Evolutionary conservation across 441 rosid genomes (phyloP), one percentile per base, ranked within the genome.

Genomic region (Bruguiera hainesii): DNA sequence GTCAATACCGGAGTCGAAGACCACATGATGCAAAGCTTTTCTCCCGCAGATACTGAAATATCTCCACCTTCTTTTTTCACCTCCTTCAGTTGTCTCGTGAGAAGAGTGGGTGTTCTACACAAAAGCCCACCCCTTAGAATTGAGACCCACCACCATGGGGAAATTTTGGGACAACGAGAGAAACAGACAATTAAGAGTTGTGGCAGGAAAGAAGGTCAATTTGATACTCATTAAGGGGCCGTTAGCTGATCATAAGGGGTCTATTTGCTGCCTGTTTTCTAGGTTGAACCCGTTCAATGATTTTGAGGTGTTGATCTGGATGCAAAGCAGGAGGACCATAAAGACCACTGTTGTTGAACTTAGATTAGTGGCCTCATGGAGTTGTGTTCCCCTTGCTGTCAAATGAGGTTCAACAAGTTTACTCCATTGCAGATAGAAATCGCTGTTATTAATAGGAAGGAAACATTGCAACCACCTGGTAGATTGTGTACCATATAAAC

Each of bases 11-110:
- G 98, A 3, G 82, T 70, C 1, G 89, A 90, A 69, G 99, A 95
- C 85, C 85, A 95, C 76, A 90, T 78, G 94, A 92, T 92, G 97
- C 98, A 92, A 71, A 95, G 96, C 80, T 20, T 20, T 20, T 20
- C 20, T 20, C 20, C 20, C 20, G 20, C 20, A 20, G 20, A 20
- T 20, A 20, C 20, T 20, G 20, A 20, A 20, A 20, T 20, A 20
- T 20, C 20, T 92, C 20, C 20, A 20, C 20, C 20, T 20, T 20
- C 20, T 20, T 20, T 20, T 20, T 20, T 20, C 20, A 20, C 20
- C 20, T 20, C 20, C 20, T 20, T 20, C 20, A 20, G 20, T 20
- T 20, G 20, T 20, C 20, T 20, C 20, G 20, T 20, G 20, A 20
- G 20, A 20, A 20, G 20, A 20, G 20, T 20, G 20, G 20, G 20